Percentiles rank a stretch among this genome's conserved stretches.
phyloP scores from a whole-genome alignment of 495 filamentous ascomycete genomes.

The Clavariopsis aquatica region DNA sequence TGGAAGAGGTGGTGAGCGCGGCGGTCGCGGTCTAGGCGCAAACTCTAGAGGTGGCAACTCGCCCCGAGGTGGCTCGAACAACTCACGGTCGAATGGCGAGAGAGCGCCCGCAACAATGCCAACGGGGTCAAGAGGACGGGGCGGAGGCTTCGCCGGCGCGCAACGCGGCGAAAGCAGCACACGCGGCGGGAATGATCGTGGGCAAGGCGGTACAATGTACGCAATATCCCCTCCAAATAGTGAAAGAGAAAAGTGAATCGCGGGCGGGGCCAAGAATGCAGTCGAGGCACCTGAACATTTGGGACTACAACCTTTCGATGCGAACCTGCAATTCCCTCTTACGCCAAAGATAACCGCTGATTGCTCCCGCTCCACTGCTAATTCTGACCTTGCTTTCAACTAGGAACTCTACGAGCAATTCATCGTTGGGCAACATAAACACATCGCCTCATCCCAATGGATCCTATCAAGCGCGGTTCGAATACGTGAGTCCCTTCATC shows the following conservation, averaged over 20 bases:
- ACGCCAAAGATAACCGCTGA: background rate
- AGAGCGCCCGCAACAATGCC: background rate
- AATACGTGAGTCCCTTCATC: background rate
- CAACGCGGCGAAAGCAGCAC: background rate
- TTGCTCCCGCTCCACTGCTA: background rate
- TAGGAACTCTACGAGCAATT: background rate
- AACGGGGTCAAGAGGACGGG: background rate
- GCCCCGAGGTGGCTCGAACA: background rate
- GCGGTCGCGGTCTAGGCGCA: background rate
- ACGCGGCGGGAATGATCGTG: background rate
- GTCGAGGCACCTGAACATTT: background rate
- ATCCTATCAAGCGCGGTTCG: background rate
- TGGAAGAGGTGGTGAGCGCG: constrained; percentile 6
- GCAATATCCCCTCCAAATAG: background rate
- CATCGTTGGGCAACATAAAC: background rate
- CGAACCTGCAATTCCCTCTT: background rate
- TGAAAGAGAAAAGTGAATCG: background rate
- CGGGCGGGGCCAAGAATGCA: constrained; percentile 1
- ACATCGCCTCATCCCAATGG: background rate
- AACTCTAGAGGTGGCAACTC: background rate
- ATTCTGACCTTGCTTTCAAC: background rate
- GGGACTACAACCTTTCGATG: background rate
- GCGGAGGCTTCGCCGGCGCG: background rate
- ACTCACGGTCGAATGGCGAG: background rate
- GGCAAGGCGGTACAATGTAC: background rate